A percentile compares a stretch with the other conserved stretches of the same genome.
phyloP scores from a whole-genome alignment of 495 filamentous ascomycete species.

The Trypethelium eluteriae region DNA sequence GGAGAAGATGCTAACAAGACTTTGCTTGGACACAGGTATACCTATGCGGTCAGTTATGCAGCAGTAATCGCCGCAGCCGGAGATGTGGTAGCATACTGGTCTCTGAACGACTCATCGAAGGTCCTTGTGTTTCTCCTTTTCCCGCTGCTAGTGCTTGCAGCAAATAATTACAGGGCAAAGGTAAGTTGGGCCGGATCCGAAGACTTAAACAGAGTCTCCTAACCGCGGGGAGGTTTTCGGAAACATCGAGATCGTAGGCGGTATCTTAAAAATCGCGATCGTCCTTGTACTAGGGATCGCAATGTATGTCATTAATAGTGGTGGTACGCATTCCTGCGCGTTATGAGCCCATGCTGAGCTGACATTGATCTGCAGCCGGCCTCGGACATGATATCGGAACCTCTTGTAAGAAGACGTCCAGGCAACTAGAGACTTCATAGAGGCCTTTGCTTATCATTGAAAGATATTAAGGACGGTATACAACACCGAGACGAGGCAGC shows the following conservation, averaged over 20 bases:
- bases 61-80: conserved; percentile 13
- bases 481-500: conserved; percentile 14
- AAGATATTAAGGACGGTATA: conserved; percentile 31
- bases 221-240: background rate
- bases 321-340: background rate
- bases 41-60: conserved; percentile 10
- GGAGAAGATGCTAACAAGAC: background rate
- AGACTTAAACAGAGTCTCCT: conserved; percentile 29
- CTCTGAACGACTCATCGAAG: conserved; percentile 7
- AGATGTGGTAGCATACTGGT: conserved; percentile 15
- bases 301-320: conserved; percentile 28
- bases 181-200: conserved; percentile 1
- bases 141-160: conserved; percentile 10
- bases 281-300: conserved; percentile 30
- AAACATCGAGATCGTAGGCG: conserved; percentile 35
- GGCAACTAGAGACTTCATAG: conserved; percentile 32
- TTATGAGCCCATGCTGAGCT: background rate
- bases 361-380: background rate
- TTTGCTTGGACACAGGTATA: conserved; percentile 13
- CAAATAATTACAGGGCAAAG: conserved; percentile 3
- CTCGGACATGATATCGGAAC: background rate
- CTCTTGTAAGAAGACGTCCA: background rate
- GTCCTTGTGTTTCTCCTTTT: conserved; percentile 15
- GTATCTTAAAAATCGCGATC: conserved; percentile 33
- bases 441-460: background rate